Percentiles rank a stretch among this genome's conserved stretches.
Evolutionary conservation across 2,329 filamentous ascomycete species (phyloP).

Genomic region (Hirsutella minnesotensis): DNA sequence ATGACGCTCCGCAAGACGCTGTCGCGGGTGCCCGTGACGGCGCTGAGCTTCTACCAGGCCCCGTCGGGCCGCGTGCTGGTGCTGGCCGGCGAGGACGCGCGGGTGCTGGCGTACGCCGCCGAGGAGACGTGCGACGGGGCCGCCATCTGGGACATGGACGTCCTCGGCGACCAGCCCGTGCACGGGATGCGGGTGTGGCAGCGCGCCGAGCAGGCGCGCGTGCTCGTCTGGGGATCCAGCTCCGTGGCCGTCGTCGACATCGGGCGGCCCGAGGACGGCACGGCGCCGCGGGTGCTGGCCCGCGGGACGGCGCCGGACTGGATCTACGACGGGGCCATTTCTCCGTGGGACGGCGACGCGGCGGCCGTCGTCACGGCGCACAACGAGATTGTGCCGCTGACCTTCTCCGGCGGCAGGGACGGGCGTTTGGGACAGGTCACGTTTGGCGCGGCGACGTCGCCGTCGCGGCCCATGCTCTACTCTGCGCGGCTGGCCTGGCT

Average conservation of each 20-base stretch:
- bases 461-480: slow-evolving; percentile 77
- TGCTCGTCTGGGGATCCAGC: slow-evolving; percentile 59
- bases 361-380: slow-evolving; percentile 71
- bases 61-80: slow-evolving; percentile 25
- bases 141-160: slow-evolving; percentile 25
- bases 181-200: slow-evolving; percentile 53
- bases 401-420: slow-evolving; percentile 10
- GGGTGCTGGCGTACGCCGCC: slow-evolving; percentile 37
- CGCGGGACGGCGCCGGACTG: slow-evolving; percentile 54
- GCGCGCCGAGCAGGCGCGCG: slow-evolving; percentile 5
- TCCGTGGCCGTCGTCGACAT: slow-evolving; percentile 33
- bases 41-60: slow-evolving; percentile 37
- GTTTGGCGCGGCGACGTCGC: slow-evolving; percentile 42
- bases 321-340: slow-evolving; percentile 58
- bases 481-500: slow-evolving; percentile 64
- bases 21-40: slow-evolving; percentile 45
- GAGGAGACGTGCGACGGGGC: neutral
- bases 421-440: slow-evolving; percentile 16
- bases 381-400: slow-evolving; percentile 59
- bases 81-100: slow-evolving; percentile 48
- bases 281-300: slow-evolving; percentile 7
- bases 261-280: slow-evolving; percentile 9
- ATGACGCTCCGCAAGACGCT: slow-evolving; percentile 20
- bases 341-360: slow-evolving; percentile 25
- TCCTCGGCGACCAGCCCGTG: slow-evolving; percentile 60